Conservation (phyloP, 139 green algal species). For the Tetradesmus obliquus region DNA sequence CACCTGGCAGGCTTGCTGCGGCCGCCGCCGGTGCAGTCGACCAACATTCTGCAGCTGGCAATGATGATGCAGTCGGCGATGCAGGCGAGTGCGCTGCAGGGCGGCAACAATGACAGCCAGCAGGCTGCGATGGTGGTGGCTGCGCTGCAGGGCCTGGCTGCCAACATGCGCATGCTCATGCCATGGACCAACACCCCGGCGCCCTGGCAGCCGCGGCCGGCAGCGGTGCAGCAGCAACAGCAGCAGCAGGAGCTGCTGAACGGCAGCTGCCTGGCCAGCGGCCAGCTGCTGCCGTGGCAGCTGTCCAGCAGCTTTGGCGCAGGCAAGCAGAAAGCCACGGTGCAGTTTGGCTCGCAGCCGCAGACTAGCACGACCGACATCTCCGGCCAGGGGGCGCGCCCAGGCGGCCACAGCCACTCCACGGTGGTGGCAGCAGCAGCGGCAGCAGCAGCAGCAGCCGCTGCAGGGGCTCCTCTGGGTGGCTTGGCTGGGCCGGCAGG, state of each 20-base stretch:
- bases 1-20: constrained; percentile 26
- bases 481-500: neutral
- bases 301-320: neutral
- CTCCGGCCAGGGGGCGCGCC: neutral
- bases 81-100: neutral
- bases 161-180: constrained; percentile 26
- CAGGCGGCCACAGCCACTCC: constrained; percentile 17
- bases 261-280: neutral
- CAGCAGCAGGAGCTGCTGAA: constrained; percentile 25
- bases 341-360: constrained; percentile 24
- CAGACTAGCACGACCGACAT: constrained; percentile 33
- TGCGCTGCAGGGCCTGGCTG: constrained; percentile 23
- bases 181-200: neutral
- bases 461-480: neutral
- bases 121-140: constrained; percentile 32
- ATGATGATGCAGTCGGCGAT: constrained; percentile 35
- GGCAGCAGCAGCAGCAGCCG: constrained; percentile 7
- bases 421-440: neutral
- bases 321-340: neutral
- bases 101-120: constrained; percentile 7
- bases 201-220: constrained; percentile 1
- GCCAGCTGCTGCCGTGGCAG: neutral
- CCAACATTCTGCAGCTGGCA: constrained; percentile 31
- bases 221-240: constrained; percentile 22
- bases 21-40: neutral